phyloP scores from a whole-genome alignment of 768 basidiomycete species.

The Calvatia gigantea region DNA sequence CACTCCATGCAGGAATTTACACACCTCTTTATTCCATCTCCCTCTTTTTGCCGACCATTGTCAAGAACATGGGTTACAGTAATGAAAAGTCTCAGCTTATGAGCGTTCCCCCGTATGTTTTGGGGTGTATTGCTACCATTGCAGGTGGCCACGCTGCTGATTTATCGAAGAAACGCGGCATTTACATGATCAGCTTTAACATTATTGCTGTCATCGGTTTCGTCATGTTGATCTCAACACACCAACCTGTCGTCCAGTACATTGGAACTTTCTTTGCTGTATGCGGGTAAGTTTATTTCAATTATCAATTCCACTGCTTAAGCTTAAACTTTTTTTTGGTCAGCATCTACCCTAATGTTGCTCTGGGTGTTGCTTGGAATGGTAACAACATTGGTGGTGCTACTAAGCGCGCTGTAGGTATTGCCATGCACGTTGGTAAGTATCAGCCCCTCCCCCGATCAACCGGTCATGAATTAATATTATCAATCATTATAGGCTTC shows the following conservation, averaged over 20 bases:
- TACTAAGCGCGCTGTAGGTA: conserved; percentile 30
- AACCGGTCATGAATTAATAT: background rate
- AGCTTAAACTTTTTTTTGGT: background rate
- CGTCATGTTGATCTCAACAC: conserved; percentile 23
- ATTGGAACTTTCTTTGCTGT: conserved; percentile 28
- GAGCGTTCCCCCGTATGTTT: conserved; percentile 28
- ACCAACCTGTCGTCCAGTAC: conserved; percentile 25
- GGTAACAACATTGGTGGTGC: conserved; percentile 31
- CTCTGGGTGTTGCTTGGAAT: conserved; percentile 30
- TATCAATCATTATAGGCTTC: conserved; percentile 21
- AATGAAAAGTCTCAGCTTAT: conserved; percentile 28
- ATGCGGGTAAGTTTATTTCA: conserved; percentile 21
- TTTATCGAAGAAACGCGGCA: conserved; percentile 21
- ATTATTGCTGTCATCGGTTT: conserved; percentile 24
- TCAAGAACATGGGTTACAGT: conserved; percentile 25
- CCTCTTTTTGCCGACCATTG: conserved; percentile 29
- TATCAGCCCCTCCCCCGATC: background rate
- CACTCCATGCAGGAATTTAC: conserved; percentile 26
- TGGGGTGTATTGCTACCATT: conserved; percentile 27
- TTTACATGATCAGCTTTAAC: conserved; percentile 26
- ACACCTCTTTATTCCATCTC: conserved; percentile 29
- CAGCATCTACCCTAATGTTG: conserved; percentile 30
- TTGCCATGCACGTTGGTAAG: conserved; percentile 31
- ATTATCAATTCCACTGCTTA: background rate
- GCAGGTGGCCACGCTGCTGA: conserved; percentile 23